A percentile compares a stretch with the other conserved stretches of the same genome.
These are phyloP conservation scores for Coniochaeta ligniaria DNA, from an alignment of 2,329 filamentous ascomycete species.

Conservation along the genomic window DNA sequence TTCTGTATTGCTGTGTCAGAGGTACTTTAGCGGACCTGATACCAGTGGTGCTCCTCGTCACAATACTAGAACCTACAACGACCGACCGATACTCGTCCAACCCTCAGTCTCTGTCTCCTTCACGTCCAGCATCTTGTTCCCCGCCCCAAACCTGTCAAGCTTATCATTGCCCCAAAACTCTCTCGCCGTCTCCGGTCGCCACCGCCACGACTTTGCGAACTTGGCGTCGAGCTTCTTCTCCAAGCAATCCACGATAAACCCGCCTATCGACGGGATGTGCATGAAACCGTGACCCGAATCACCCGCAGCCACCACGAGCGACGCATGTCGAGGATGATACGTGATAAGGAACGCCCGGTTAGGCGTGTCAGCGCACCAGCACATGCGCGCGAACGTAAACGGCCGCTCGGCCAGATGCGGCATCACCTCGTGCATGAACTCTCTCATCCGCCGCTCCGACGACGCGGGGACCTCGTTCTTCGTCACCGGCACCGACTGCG, in stretches of 20 bases:
- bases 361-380: slow-evolving; percentile 50
- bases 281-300: slow-evolving; percentile 47
- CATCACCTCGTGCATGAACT: slow-evolving; percentile 43
- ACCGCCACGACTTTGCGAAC: slow-evolving; percentile 34
- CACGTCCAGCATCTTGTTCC: slow-evolving; percentile 2
- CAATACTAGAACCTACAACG: not conserved
- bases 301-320: slow-evolving; percentile 39
- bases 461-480: slow-evolving; percentile 34
- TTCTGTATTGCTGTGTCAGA: too few species aligned
- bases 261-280: slow-evolving; percentile 42
- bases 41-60: too few species aligned
- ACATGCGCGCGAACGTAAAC: slow-evolving; percentile 43
- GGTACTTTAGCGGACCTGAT: too few species aligned
- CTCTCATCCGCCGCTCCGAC: slow-evolving; percentile 36
- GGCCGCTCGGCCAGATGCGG: slow-evolving; percentile 41
- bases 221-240: slow-evolving; percentile 33
- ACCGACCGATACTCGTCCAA: not conserved
- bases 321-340: slow-evolving; percentile 33
- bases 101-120: not conserved
- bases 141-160: not conserved
- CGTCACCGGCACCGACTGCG: slow-evolving; percentile 9
- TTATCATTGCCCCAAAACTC: slow-evolving; percentile 10
- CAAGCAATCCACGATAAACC: slow-evolving; percentile 39
- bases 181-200: slow-evolving; percentile 44
- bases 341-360: slow-evolving; percentile 47